Base-by-base conservation (phyloP, 164 flowering plant species). In the Aristolochia californica region DNA sequence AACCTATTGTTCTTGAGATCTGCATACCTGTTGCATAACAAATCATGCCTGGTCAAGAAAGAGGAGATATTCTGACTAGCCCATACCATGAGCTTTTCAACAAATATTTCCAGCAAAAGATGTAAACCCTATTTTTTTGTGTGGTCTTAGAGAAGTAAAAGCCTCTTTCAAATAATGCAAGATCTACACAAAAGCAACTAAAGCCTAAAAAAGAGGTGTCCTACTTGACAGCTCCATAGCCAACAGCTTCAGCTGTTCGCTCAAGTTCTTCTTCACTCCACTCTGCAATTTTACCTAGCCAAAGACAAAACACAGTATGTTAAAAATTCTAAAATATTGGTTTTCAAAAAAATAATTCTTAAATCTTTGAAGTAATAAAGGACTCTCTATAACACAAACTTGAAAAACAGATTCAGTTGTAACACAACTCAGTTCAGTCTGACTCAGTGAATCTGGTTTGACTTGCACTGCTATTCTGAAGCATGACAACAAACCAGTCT, bases 201-300 rank as follows among this genome's bases (percentile, higher is more conserved):
- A 34, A 34, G 26, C 12, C 21, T 20, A 8, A 13, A 26, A 22
- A 43, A 58, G 12, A 48, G 43, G 51, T 15, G 56, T 55, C 95
- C 77, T 77, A 93, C 99, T 93, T 93, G n/a, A 89, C 84, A 57
- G 99, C 99, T n/a, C 97, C 91, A 78, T 93, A 93, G 67, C 99
- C 99, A 55, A 89, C 71, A 20, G 91, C 94, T 72, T 87, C 97
- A 28, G 99, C 95, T 59, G 88, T 85, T 72, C 78, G 62, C 34
- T 81, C 91, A 49, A 93, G 79, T 75, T 89, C 94, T 71, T 87
- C 84, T 34, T 70, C 76, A 2, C 85, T 81, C 94, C 94, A 93
- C 60, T 81, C 91, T 48, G 70, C 66, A 56, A 62, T 83, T 70
- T 79, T 87, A 55, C 87, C 99, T 93, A 73, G 26, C 38, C 45